Evolutionary conservation across 2,329 filamentous ascomycete species (phyloP).

Genomic region (Botrytis pseudocinerea): DNA sequence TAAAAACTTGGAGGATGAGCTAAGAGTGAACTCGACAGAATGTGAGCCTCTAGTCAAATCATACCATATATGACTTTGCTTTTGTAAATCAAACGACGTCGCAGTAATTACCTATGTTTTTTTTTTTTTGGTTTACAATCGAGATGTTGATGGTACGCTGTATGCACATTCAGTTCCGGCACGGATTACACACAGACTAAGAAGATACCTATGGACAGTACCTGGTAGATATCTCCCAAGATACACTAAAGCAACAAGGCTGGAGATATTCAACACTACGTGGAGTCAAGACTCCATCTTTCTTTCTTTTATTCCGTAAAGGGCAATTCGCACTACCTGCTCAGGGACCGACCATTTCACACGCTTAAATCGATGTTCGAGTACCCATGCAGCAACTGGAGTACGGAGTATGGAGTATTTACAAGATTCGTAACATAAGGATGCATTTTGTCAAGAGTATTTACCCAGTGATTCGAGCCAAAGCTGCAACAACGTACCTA

Average conservation of each 20-base stretch:
- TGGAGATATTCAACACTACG: background rate
- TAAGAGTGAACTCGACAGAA: background rate
- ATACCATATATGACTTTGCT: background rate
- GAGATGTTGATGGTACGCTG: background rate
- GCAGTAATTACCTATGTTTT: background rate
- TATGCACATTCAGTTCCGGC: background rate
- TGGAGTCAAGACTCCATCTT: background rate
- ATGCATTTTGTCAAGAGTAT: background rate
- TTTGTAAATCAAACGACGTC: background rate
- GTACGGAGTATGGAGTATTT: background rate
- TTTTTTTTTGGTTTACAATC: background rate
- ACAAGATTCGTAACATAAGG: background rate
- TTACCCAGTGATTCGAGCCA: background rate
- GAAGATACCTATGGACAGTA: background rate
- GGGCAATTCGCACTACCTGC: background rate
- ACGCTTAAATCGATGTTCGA: background rate
- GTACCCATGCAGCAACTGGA: background rate
- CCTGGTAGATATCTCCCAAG: background rate
- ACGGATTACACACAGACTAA: background rate
- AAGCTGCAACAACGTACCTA: background rate
- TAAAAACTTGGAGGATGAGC: background rate
- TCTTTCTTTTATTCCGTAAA: background rate
- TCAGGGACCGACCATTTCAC: background rate
- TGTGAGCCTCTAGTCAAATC: background rate
- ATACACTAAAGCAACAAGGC: background rate